Evolutionary conservation across 1,284 basidiomycete species (phyloP), one percentile per base, ranked within the genome.

Genomic region (Veloboletus limbatus): DNA sequence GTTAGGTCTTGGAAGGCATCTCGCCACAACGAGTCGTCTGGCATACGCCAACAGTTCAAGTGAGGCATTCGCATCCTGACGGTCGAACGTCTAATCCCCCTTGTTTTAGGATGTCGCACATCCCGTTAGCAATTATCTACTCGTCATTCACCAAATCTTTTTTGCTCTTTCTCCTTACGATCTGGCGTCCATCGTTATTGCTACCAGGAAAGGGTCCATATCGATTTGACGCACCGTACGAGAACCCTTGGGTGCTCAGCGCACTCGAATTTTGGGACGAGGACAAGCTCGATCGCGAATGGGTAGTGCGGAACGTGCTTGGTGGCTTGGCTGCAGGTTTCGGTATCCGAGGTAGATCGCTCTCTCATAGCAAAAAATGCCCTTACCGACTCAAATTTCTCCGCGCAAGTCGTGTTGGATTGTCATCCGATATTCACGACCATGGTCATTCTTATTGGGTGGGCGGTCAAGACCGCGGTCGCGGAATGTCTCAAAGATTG

Each of bases 101-200:
- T 43, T 28, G 10, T 24, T 21, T 30, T 56, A 88, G 86, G 55
- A 78, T 83, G 41, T 81, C 81, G 1, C 76, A 92, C 28, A 79
- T 94, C 28, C 83, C 90, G 2, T 74, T 95, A 14, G 85, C 86
- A 4, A 72, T 95, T 4, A 75, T 95, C 51, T 94, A 93, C 62
- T 92, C 92, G 1, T 92, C 92, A 2, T 70, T 95, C 27, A 86
- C 88, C 2, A 95, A 95, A 54, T 76, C 92, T 8, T 86, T 94
- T 61, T 77, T 96, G 4, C 79, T 94, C 18, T 81, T 91, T 53
- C 72, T 91, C 14, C 77, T 96, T 14, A 82, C 88, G 0, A 83
- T 96, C 51, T 96, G 92, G 92, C 77, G 77, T 22, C 80, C 84
- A 7, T 74, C 76, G 4, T 37, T 49, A 3, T 53, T 51, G 17